These are phyloP conservation scores for Gossypium laxum DNA, from an alignment of 441 rosid genomes.

Conservation along the genomic window DNA sequence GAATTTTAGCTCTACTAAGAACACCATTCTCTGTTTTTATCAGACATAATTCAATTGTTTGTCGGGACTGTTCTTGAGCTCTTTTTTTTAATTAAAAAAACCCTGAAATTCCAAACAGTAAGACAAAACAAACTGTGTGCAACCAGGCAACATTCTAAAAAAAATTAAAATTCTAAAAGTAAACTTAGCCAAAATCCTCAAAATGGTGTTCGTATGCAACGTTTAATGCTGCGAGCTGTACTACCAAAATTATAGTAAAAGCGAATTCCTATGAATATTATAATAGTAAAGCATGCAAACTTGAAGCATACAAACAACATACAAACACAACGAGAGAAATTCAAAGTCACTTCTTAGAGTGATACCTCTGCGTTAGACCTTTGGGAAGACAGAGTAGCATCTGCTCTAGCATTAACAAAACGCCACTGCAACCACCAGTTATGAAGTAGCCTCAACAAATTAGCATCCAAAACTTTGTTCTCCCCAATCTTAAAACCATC, in stretches of 20 bases:
- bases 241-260: background rate
- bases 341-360: background rate
- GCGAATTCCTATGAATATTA: background rate
- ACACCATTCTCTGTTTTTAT: background rate
- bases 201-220: background rate
- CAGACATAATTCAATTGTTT: background rate
- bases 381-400: constrained; percentile 40
- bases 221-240: background rate
- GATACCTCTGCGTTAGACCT: constrained; percentile 63
- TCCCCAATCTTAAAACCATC: constrained; percentile 56
- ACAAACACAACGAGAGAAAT: background rate
- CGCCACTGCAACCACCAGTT: constrained; percentile 79
- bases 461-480: constrained; percentile 50
- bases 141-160: background rate
- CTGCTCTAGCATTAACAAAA: constrained; percentile 68
- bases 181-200: background rate
- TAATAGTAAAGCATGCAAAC: background rate
- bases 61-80: background rate
- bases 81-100: background rate
- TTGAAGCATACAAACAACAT: background rate
- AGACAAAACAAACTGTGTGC: background rate
- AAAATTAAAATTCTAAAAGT: background rate
- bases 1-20: background rate
- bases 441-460: constrained; percentile 55
- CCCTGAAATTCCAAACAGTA: background rate